Evolutionary conservation across 257 asterid species (phyloP).

Genomic region (Salvia miltiorrhiza): DNA sequence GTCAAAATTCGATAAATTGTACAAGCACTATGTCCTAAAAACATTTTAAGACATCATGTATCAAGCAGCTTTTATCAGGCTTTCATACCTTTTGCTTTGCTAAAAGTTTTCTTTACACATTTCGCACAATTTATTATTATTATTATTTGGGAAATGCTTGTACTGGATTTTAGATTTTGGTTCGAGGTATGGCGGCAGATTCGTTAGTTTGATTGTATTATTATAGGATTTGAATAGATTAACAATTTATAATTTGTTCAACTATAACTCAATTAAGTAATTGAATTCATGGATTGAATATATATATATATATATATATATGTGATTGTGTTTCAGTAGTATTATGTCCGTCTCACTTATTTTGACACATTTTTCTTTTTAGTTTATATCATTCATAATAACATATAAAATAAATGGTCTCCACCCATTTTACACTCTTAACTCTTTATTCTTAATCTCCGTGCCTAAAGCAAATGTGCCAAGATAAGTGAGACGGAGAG

Average conservation of each 20-base stretch:
- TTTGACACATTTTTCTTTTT: too few relatives aligned
- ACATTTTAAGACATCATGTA: not conserved
- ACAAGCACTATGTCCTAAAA: not conserved
- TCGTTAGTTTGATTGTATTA: not conserved
- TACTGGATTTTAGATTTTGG: not conserved
- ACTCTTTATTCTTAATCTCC: too few relatives aligned
- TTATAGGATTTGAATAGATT: not conserved
- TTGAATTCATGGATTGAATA: not conserved
- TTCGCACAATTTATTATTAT: not conserved
- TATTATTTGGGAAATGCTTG: not conserved
- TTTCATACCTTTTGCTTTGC: conserved; percentile 5
- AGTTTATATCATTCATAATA: too few relatives aligned
- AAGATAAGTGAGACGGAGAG: too few relatives aligned
- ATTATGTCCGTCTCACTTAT: too few relatives aligned
- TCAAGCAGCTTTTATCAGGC: not conserved
- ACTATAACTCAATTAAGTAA: too few relatives aligned
- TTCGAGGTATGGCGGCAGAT: not conserved
- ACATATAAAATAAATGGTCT: too few relatives aligned
- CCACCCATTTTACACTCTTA: too few relatives aligned
- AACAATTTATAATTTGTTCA: too few relatives aligned
- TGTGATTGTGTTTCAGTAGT: too few relatives aligned
- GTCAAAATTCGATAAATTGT: conserved; percentile 19
- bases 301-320: too few relatives aligned
- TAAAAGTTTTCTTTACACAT: conserved; percentile 13
- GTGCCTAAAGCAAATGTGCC: too few relatives aligned